Evolutionary conservation across 2,329 filamentous ascomycete genomes (phyloP).

Genomic region (Trichoderma citrinoviride): DNA sequence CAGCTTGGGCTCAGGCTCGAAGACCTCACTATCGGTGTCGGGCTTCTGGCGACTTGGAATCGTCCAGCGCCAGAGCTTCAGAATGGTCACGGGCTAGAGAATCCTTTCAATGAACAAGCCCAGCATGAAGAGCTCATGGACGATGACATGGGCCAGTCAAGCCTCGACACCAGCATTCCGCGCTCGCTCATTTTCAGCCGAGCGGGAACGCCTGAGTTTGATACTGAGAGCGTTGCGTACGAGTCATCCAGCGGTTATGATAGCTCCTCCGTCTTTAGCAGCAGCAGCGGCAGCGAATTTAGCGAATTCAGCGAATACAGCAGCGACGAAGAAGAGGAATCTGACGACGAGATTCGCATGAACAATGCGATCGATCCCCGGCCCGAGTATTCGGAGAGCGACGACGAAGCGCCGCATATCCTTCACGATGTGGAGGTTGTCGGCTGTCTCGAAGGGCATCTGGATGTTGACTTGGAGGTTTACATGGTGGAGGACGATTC

Average conservation of each 20-base stretch:
- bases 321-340: not conserved
- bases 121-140: not conserved
- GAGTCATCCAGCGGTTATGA: not conserved
- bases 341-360: constrained; percentile 23
- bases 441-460: not conserved
- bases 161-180: not conserved
- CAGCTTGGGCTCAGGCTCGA: constrained; percentile 25
- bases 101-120: not conserved
- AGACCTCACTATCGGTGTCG: constrained; percentile 29
- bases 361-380: constrained; percentile 27
- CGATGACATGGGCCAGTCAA: not conserved
- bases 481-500: constrained; percentile 31
- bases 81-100: too few relatives aligned
- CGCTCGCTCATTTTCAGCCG: not conserved
- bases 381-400: constrained; percentile 25
- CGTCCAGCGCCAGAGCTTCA: not conserved
- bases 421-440: constrained; percentile 32
- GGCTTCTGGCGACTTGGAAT: constrained; percentile 34
- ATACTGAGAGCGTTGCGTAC: not conserved
- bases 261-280: constrained; percentile 2
- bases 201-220: not conserved
- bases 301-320: constrained; percentile 5
- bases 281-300: not conserved
- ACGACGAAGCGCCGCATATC: constrained; percentile 26
- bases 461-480: constrained; percentile 32